Base-by-base conservation (phyloP, 2,329 filamentous ascomycete species). In the Colletotrichum sansevieriae region DNA sequence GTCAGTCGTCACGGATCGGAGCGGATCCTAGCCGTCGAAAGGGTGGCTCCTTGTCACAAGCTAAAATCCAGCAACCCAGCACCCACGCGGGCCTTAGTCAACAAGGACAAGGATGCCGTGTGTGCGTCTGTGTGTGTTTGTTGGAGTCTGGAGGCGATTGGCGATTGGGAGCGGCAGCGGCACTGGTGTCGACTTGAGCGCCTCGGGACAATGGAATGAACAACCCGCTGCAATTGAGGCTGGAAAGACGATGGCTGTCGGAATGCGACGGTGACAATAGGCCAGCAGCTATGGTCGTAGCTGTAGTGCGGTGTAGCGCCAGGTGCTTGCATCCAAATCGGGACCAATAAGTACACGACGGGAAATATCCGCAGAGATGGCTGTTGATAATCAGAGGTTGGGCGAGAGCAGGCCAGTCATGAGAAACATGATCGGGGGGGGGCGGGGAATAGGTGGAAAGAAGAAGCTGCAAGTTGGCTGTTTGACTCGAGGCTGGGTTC, bases 1-100 rank as follows among this genome's bases (percentile, higher is more conserved):
- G 57, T 60, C 44, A 64, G 35, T 68, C 46, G 65, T 56, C 49
- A 56, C 62, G 58, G 63, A 66, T 43, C 63, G 63, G 66, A 52
- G 43, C 66, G 66, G 49, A 61, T 37, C 44, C 60, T 18, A 63
- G 56, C 56, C 63, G 66, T 60, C 35, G 41, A 25, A 25, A 35
- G 37, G 55, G 55, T 65, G 62, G 56, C 62, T 69, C 49, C 49
- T 66, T 69, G 55, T 69, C 66, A 69, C 66, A 69, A 69, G 66
- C 66, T 63, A 69, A 69, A 68, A 65, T 47, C 46, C 35, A 61
- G 58, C 33, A 55, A 39, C 35, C 46, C 35, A 20, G 61, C 22
- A 65, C 46, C 61, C 65, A 59, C 61, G 54, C 37, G 54, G 54
- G 61, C 29, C 65, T 68, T 68, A 49, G 63, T 60, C 62, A 65